These are phyloP conservation scores for Melocanna baccifera DNA, from an alignment of 176 grass and related monocot genomes.

Conservation along the genomic window DNA sequence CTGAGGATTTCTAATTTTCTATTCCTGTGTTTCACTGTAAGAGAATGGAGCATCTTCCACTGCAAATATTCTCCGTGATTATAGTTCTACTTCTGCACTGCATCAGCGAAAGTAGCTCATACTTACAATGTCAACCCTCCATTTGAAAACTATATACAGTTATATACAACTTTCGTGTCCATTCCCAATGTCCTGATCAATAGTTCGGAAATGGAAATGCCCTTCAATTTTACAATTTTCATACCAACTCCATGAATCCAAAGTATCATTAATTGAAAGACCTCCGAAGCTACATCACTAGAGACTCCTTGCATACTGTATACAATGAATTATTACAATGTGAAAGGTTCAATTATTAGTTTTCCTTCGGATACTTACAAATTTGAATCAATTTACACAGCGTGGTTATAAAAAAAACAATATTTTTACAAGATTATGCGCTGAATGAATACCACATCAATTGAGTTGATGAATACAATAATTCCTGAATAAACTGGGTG, in stretches of 20 bases:
- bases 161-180: too few species aligned
- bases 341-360: background rate
- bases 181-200: background rate
- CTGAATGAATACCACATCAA: background rate
- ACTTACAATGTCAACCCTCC: background rate
- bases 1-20: background rate
- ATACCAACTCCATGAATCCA: background rate
- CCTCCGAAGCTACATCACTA: background rate
- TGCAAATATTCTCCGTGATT: background rate
- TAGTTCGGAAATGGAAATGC: background rate
- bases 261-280: background rate
- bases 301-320: background rate
- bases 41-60: background rate
- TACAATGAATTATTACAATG: background rate
- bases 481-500: background rate
- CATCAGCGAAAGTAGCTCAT: background rate
- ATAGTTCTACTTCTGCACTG: background rate
- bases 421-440: background rate
- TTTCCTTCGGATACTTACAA: background rate
- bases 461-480: too few species aligned
- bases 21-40: background rate
- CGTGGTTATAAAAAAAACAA: background rate
- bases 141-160: background rate
- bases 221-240: background rate
- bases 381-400: background rate